Conservation (phyloP, 306 rosid species). For the Acacia melanoxylon region DNA sequence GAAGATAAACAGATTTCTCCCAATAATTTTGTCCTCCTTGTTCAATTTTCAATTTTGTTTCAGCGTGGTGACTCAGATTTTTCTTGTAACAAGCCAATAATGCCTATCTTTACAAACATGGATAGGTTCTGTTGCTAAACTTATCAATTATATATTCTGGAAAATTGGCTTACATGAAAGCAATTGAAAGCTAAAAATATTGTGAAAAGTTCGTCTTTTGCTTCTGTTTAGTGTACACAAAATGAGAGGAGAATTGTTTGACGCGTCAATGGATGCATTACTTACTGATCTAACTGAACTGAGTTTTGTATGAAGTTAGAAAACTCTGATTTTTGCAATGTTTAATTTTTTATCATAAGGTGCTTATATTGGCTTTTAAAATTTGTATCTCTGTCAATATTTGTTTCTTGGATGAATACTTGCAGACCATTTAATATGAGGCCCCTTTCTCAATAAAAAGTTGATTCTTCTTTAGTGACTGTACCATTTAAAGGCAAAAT, state of each 20-base stretch:
- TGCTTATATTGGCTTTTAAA: neutral
- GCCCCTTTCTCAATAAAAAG: constrained; percentile 25
- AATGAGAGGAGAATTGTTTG: too few species aligned
- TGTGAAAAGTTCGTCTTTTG: neutral
- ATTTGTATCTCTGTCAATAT: neutral
- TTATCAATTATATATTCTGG: neutral
- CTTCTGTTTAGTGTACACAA: neutral
- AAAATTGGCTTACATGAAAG: neutral
- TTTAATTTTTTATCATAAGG: neutral
- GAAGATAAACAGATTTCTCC: constrained; percentile 9
- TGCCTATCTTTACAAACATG: neutral
- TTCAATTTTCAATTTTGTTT: constrained; percentile 24
- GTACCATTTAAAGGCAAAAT: neutral
- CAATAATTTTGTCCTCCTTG: constrained; percentile 18
- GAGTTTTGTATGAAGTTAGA: neutral
- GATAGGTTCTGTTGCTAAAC: neutral
- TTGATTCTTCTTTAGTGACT: neutral
- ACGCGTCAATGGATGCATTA: too few species aligned
- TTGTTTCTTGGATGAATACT: neutral
- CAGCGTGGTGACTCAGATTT: neutral
- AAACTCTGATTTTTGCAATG: neutral
- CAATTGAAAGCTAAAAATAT: constrained; percentile 18
- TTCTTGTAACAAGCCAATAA: neutral
- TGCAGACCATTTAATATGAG: constrained; percentile 17
- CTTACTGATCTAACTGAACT: neutral